These are phyloP conservation scores for Camellia granthamiana DNA, from an alignment of 148 eudicot genomes.

Conservation along the genomic window DNA sequence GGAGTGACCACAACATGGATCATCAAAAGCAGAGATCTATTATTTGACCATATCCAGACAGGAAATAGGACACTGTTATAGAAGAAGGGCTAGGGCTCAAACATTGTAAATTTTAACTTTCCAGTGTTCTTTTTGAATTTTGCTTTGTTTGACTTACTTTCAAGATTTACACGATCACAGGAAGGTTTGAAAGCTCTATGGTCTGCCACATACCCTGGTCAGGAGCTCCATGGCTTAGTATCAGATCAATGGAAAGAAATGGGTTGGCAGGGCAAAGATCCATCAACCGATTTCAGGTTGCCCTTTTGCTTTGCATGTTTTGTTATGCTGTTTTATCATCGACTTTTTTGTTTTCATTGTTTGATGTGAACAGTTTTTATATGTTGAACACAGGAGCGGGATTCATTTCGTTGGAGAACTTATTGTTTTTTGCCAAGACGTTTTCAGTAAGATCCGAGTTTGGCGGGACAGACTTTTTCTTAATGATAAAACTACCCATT, in stretches of 20 bases:
- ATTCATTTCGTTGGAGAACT: conserved; percentile 84
- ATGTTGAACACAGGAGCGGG: conserved; percentile 77
- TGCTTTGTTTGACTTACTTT: conserved; percentile 2
- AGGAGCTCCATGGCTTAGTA: conserved; percentile 55
- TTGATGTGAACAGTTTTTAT: background rate
- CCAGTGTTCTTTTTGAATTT: background rate
- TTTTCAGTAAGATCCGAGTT: conserved; percentile 56
- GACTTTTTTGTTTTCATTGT: background rate
- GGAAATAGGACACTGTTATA: background rate
- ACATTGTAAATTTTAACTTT: background rate
- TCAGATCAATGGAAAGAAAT: conserved; percentile 96
- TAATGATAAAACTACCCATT: background rate
- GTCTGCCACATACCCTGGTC: conserved; percentile 71
- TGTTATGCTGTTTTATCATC: background rate
- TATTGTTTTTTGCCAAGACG: conserved; percentile 80
- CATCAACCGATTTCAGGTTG: conserved; percentile 91
- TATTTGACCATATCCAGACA: background rate
- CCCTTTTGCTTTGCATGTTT: conserved; percentile 9
- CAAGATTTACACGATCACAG: conserved; percentile 31
- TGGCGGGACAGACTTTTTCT: background rate
- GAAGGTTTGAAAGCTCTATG: conserved; percentile 79
- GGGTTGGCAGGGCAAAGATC: conserved; percentile 97
- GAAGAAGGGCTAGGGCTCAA: background rate
- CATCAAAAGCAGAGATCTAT: background rate
- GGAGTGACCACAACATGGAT: background rate